Conservation (phyloP, 192 early-diverging fungal species). For the Endogone sp. region DNA sequence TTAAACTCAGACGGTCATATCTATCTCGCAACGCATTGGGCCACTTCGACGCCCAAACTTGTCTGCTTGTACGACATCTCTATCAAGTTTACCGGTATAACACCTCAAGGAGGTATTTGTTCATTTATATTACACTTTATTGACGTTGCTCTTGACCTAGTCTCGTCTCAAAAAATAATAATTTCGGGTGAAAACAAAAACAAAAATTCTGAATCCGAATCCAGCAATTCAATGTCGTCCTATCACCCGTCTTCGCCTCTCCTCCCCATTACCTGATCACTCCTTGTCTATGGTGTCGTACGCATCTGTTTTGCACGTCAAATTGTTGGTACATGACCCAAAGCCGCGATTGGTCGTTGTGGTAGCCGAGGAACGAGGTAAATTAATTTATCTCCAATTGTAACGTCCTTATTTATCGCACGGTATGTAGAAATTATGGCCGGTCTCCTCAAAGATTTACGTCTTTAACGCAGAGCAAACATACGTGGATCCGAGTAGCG, state of each 20-base stretch:
- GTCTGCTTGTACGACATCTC: conserved; percentile 18
- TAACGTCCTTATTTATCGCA: conserved; percentile 3
- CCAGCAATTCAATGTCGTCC: conserved; percentile 9
- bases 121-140: neutral
- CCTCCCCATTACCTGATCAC: conserved; percentile 2
- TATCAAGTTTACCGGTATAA: conserved; percentile 20
- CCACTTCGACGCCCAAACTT: conserved; percentile 18
- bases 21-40: conserved; percentile 24
- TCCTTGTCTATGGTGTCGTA: conserved; percentile 3
- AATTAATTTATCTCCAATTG: conserved; percentile 1
- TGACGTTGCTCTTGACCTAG: too few relatives aligned
- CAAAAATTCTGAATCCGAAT: too few relatives aligned
- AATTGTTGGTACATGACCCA: neutral
- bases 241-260: conserved; percentile 8
- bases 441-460: neutral
- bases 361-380: neutral
- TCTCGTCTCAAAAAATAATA: too few relatives aligned
- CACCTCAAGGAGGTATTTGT: conserved; percentile 12
- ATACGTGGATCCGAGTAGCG: neutral
- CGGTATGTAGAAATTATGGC: neutral
- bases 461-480: conserved; percentile 3
- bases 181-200: too few relatives aligned
- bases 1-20: conserved; percentile 14
- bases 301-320: neutral
- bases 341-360: neutral